Evolutionary conservation across 805 yeast species (phyloP), one percentile per base, ranked within the genome.

Genomic region (Candida xiaguanensis): DNA sequence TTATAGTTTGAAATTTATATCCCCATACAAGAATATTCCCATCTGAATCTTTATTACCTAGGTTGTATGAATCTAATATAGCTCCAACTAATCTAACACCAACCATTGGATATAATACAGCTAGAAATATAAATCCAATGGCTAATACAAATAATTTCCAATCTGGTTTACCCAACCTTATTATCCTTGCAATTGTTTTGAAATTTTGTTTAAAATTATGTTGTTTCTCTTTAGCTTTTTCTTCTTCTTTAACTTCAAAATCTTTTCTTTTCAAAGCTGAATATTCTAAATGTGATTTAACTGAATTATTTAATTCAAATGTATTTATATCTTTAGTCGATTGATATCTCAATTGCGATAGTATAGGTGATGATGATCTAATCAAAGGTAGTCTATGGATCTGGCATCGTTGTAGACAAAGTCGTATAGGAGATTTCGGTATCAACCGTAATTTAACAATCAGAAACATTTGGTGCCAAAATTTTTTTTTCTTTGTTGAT

Each of bases 11-110:
- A 43, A 65, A 66, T 42, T 65, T 66, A 44, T 62, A 68, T 5
- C 74, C 74, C 73, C 73, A 67, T 28, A 68, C 66, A 32, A 68
- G 31, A 22, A 68, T 48, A 41, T 59, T 58, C 1, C 73, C 74
- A 17, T 65, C 66, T 2, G 44, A 68, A 44, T 66, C 72, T 27
- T 53, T 56, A 19, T 45, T 35, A 7, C 58, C 56, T 8, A 56
- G 46, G 43, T 65, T 67, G 46, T 63, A 65, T 2, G 73, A 70
- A 47, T 68, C 74, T 16, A 68, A 60, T 3, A 70, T 62, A 1
- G 67, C 58, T 5, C 74, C 74, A 13, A 68, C 72, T 40, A 68
- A 55, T 42, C 66, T 61, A 19, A 68, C 73, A 11, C 69, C 57
- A 1, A 69, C 59, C 2, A 72, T 68, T 2, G 74, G 74, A 42